Conservation (phyloP, 768 basidiomycete species). For the Phaffia australis region DNA sequence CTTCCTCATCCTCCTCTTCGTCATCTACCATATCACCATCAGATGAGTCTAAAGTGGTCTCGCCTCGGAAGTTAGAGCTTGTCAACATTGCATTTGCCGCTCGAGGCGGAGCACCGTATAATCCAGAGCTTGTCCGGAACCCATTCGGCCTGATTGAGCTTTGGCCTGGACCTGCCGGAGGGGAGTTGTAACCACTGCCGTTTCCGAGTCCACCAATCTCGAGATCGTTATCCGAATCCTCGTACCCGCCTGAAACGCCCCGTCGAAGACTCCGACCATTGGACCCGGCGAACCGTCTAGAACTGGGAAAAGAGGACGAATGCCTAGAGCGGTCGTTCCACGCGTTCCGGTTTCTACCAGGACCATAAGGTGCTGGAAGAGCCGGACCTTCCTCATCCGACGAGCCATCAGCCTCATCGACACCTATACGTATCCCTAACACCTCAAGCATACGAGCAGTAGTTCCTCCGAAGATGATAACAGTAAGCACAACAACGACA, state of each 20-base stretch:
- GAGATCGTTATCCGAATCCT: neutral
- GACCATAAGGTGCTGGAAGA: neutral
- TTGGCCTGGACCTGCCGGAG: no score
- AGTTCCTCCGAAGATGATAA: slow-evolving; percentile 92
- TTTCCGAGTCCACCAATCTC: slow-evolving; percentile 4
- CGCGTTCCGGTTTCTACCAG: no score
- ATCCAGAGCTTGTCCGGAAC: neutral
- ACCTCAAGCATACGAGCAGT: slow-evolving; percentile 93
- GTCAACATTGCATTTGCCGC: no score
- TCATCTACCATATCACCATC: no score
- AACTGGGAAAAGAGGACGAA: slow-evolving; percentile 1
- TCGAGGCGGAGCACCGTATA: neutral
- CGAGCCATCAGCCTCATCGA: slow-evolving; percentile 77
- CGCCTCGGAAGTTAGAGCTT: no score
- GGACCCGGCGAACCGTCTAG: slow-evolving; percentile 9
- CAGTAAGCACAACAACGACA: slow-evolving; percentile 88
- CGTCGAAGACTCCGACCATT: slow-evolving; percentile 1
- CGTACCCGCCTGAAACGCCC: neutral
- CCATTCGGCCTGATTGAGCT: neutral
- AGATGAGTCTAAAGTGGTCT: no score
- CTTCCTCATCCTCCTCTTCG: no score
- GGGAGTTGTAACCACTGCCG: neutral
- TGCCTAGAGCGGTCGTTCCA: no score
- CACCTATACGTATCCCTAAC: slow-evolving; percentile 86
- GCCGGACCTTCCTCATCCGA: slow-evolving; percentile 39